Conservation (phyloP, 805 yeast species). For the Cyberlindnera bimundalis region DNA sequence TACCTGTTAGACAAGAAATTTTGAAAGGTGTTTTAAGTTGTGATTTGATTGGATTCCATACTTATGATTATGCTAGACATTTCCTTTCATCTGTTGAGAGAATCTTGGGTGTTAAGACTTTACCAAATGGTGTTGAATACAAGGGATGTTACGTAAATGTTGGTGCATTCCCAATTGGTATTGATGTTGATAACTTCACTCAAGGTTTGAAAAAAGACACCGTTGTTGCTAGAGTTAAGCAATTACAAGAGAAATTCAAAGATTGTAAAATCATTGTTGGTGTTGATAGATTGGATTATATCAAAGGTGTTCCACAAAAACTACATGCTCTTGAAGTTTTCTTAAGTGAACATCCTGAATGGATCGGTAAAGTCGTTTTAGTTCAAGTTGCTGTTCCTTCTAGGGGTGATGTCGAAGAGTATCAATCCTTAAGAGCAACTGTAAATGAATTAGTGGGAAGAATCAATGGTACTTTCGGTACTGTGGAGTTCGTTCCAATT, state of each 20-base stretch:
- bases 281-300: conserved; percentile 93
- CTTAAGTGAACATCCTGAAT: conserved; percentile 89
- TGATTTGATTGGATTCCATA: conserved; percentile 95
- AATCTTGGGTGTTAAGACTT: conserved; percentile 74
- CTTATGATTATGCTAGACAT: conserved; percentile 98
- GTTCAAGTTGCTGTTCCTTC: conserved; percentile 98
- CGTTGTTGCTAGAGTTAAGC: conserved; percentile 64
- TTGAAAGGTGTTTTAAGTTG: conserved; percentile 89
- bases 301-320: conserved; percentile 97
- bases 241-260: conserved; percentile 61
- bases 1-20: conserved; percentile 93
- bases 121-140: conserved; percentile 87
- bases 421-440: conserved; percentile 86
- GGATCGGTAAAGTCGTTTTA: conserved; percentile 95
- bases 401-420: conserved; percentile 97
- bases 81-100: conserved; percentile 86
- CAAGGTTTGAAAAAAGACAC: conserved; percentile 64
- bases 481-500: conserved; percentile 95
- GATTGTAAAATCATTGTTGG: conserved; percentile 90
- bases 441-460: conserved; percentile 96
- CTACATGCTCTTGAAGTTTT: conserved; percentile 95
- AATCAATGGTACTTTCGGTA: conserved; percentile 93
- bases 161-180: conserved; percentile 99
- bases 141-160: conserved; percentile 74
- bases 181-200: conserved; percentile 87